phyloP scores from a whole-genome alignment of 257 asterid species.

The Nicotiana knightiana region DNA sequence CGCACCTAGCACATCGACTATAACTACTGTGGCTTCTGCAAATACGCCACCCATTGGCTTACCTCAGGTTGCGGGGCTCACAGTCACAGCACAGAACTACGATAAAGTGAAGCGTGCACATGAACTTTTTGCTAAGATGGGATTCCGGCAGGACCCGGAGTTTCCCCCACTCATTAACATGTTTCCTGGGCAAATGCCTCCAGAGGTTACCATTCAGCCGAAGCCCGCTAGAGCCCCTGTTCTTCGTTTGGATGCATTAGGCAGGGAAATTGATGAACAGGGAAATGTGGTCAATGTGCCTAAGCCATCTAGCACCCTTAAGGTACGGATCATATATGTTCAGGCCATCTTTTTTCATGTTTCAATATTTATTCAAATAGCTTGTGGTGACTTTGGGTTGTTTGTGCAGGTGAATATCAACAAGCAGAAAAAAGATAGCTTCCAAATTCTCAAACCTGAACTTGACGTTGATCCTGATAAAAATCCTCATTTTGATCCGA shows the following conservation, averaged over 20 bases:
- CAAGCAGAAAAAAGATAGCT: slow-evolving; percentile 93
- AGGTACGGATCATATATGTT: slow-evolving; percentile 39
- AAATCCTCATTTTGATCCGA: slow-evolving; percentile 83
- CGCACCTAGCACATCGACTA: slow-evolving; percentile 21
- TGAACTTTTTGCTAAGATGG: slow-evolving; percentile 90
- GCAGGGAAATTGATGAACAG: slow-evolving; percentile 94
- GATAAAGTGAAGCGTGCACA: slow-evolving; percentile 90
- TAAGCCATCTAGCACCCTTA: slow-evolving; percentile 83
- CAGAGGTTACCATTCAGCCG: slow-evolving; percentile 69
- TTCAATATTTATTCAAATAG: neutral
- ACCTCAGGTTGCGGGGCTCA: slow-evolving; percentile 70
- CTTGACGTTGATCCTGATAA: slow-evolving; percentile 84
- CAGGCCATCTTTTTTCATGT: neutral
- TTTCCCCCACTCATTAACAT: slow-evolving; percentile 74
- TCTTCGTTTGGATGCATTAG: slow-evolving; percentile 89
- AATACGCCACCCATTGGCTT: slow-evolving; percentile 41
- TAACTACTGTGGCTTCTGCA: slow-evolving; percentile 26
- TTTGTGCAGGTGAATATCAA: slow-evolving; percentile 76
- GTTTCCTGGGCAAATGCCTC: slow-evolving; percentile 87
- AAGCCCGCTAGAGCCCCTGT: slow-evolving; percentile 91
- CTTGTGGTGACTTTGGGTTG: neutral
- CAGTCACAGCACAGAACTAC: slow-evolving; percentile 64
- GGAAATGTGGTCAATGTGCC: slow-evolving; percentile 80
- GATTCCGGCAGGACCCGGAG: slow-evolving; percentile 88
- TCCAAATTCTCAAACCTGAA: slow-evolving; percentile 94